Conservation (phyloP, 2,329 filamentous ascomycete genomes). For the Alternaria panax region DNA sequence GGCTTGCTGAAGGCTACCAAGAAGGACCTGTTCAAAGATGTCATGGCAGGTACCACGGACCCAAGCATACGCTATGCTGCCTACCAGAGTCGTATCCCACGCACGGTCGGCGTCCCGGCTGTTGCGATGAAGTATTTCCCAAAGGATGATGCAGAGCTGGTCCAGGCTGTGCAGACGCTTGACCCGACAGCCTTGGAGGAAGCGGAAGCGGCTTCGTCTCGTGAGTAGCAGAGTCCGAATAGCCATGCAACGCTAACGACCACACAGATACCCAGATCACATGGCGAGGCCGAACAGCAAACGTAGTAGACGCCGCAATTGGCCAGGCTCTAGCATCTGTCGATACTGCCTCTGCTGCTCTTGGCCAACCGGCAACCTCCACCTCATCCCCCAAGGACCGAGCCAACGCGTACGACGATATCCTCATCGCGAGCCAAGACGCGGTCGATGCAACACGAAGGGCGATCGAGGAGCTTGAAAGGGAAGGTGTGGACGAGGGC, state of each 20-base stretch:
- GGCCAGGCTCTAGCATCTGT: conserved; percentile 81
- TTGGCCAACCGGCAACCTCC: conserved; percentile 54
- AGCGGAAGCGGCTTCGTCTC: conserved; percentile 58
- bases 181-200: conserved; percentile 62
- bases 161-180: conserved; percentile 72
- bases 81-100: conserved; percentile 86
- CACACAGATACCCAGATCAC: conserved; percentile 67
- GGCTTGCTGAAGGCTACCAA: conserved; percentile 71
- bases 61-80: conserved; percentile 93
- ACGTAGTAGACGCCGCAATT: conserved; percentile 91
- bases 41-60: conserved; percentile 85
- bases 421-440: conserved; percentile 90
- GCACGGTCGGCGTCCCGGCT: conserved; percentile 79
- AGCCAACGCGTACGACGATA: conserved; percentile 87
- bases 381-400: conserved; percentile 67
- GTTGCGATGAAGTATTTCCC: conserved; percentile 84
- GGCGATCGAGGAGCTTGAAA: conserved; percentile 87
- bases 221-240: conserved; percentile 47
- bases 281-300: conserved; percentile 86
- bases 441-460: conserved; percentile 92
- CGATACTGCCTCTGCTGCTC: conserved; percentile 60
- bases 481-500: conserved; percentile 82
- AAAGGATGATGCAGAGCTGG: conserved; percentile 66
- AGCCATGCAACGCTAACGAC: conserved; percentile 13
- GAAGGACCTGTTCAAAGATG: conserved; percentile 83